Evolutionary conservation across 306 rosid species (phyloP), one percentile per base, ranked within the genome.

Genomic region (Senna tora): DNA sequence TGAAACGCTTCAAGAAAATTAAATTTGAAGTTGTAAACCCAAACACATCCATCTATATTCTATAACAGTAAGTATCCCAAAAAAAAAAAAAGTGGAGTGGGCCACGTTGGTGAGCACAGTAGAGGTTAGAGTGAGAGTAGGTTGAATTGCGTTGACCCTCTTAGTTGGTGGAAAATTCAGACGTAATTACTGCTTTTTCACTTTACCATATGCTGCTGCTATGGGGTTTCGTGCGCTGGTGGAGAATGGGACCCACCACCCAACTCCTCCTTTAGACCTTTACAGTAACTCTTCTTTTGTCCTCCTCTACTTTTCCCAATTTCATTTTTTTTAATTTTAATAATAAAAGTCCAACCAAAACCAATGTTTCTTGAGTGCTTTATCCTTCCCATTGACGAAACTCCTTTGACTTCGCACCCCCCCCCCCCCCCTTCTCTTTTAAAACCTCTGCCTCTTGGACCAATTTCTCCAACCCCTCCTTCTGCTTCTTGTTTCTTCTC

Each of bases 371-470:
- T 80, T 77, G 1, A 25, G 30, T 25, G 30, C 30, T 25, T 25
- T 53, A 69, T 85, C 82, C 69, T 76, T 14, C 17, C 79, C 80
- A 84, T 86, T 75, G 60, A 75, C 74, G 76, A 84, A 22, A 22
- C 79, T 39, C 32, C 67, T 82, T 84, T 90, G 92, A 90, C 96
- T 85, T 84, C 62, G 7, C 25, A 4, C 13, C 36, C 69, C 64
- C 20, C 46, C 52, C 13, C 2, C 8, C 36, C 69, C 67, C 20
- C 38, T 38, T 76, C 78, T 75, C 76, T 66, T 76, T 84, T 86
- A 86, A 78, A 84, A 42, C 20, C 69, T 33, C 70, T 16, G 55
- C 30, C 5, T 46, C 14, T 20, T 7, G 66, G 28, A 8, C 17
- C 59, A 59, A 19, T 43, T 67, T 8, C 62, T 52, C 38, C 70